phyloP scores from a whole-genome alignment of 176 grass and related monocot species.

The Carex littledalei region DNA sequence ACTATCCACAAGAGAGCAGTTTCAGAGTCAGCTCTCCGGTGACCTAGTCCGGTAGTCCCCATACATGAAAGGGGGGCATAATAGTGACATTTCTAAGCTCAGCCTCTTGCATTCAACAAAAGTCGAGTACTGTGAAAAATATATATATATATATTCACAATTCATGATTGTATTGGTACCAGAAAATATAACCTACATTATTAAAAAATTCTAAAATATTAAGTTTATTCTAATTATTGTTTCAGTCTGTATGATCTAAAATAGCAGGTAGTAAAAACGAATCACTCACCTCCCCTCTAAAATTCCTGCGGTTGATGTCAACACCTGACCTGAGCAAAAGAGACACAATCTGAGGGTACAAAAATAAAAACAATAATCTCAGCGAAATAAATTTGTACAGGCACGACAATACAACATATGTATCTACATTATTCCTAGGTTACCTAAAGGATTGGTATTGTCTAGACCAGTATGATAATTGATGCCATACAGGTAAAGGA shows the following conservation, averaged over 20 bases:
- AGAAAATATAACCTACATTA: too few species aligned
- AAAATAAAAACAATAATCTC: neutral
- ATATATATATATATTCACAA: neutral
- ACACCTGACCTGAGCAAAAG: conserved; percentile 80
- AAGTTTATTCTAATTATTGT: neutral
- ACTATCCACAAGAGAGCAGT: too few species aligned
- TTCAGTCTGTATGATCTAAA: neutral
- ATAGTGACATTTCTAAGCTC: too few species aligned
- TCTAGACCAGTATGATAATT: neutral
- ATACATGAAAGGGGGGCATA: too few species aligned
- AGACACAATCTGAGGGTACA: conserved; percentile 69
- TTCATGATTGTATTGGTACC: too few species aligned
- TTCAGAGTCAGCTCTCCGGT: too few species aligned
- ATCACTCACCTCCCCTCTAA: conserved; percentile 58
- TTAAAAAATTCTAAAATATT: neutral
- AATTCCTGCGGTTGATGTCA: conserved; percentile 86
- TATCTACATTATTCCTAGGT: too few species aligned
- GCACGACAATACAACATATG: neutral
- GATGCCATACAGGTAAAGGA: neutral
- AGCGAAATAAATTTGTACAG: neutral
- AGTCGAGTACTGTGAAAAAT: too few species aligned
- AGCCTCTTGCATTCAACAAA: too few species aligned
- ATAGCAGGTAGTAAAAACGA: neutral
- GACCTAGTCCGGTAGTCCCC: too few species aligned
- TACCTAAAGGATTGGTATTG: too few species aligned